Conservation (phyloP, 345 rosid genomes). For the Acer yangbiense region DNA sequence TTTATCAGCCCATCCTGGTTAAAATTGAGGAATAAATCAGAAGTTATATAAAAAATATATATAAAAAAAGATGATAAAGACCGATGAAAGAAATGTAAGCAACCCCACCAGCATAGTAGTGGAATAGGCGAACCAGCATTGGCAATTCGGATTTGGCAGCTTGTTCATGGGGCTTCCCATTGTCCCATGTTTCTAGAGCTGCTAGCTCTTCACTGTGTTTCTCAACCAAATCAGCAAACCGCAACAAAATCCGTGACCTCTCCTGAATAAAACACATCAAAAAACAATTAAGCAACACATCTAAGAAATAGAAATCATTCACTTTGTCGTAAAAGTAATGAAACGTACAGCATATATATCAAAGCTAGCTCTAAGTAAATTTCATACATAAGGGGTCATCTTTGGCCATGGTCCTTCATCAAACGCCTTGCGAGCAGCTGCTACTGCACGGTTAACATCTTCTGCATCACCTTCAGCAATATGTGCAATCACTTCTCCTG, state of each 20-base stretch:
- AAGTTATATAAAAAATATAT: not conserved
- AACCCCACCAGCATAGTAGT: constrained; percentile 80
- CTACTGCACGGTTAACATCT: constrained; percentile 65
- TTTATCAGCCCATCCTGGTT: constrained; percentile 68
- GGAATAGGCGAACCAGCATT: constrained; percentile 68
- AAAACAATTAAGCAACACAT: not conserved
- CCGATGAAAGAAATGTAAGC: constrained; percentile 3
- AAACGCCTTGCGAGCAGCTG: constrained; percentile 79
- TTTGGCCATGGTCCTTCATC: constrained; percentile 84
- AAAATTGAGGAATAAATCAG: constrained; percentile 12
- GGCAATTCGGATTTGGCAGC: constrained; percentile 65
- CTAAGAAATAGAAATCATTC: not conserved
- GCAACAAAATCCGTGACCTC: constrained; percentile 69
- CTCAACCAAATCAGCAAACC: constrained; percentile 85
- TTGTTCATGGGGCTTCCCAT: constrained; percentile 87
- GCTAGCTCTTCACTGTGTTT: constrained; percentile 86
- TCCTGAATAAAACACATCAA: constrained; percentile 53
- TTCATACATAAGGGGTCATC: constrained; percentile 62
- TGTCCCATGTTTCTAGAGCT: constrained; percentile 89
- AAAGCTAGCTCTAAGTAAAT: not conserved
- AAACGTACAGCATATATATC: not conserved
- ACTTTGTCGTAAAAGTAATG: not conserved
- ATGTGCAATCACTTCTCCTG: constrained; percentile 64
- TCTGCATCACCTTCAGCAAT: constrained; percentile 75
- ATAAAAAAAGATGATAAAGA: not conserved